A percentile compares a stretch with the other conserved stretches of the same genome.
These are phyloP conservation scores for Neurospora sp. DNA, from an alignment of 2,329 filamentous ascomycete genomes.

Conservation along the genomic window DNA sequence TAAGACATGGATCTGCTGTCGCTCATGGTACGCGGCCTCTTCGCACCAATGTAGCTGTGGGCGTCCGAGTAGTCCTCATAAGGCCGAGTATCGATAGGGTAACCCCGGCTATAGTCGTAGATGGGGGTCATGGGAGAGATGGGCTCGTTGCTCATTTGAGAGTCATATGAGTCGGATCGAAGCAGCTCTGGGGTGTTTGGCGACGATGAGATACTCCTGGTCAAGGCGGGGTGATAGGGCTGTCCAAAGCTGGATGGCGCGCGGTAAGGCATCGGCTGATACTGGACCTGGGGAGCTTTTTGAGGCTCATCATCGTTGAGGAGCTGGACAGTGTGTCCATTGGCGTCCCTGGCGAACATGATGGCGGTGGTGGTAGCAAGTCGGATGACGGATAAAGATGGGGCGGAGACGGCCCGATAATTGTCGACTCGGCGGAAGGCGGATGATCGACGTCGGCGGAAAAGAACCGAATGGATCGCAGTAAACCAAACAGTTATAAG, in stretches of 20 bases:
- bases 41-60: conserved; percentile 23
- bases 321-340: conserved; percentile 48
- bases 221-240: conserved; percentile 24
- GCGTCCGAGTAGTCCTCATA: conserved; percentile 27
- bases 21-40: conserved; percentile 32
- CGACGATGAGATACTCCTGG: conserved; percentile 33
- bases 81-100: conserved; percentile 12
- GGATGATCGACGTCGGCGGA: not conserved
- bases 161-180: conserved; percentile 53
- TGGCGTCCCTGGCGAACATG: conserved; percentile 47
- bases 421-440: not conserved
- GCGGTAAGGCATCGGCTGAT: conserved; percentile 21
- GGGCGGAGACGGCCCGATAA: not conserved
- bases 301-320: conserved; percentile 42
- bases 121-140: conserved; percentile 46
- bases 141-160: conserved; percentile 44
- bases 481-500: not conserved
- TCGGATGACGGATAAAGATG: not conserved
- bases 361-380: conserved; percentile 14
- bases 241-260: conserved; percentile 11
- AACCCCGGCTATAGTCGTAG: conserved; percentile 19
- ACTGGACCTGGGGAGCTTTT: conserved; percentile 14
- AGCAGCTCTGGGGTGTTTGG: conserved; percentile 47
- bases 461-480: not conserved
- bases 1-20: conserved; percentile 39